Evolutionary conservation across 805 yeast genomes (phyloP), one percentile per base, ranked within the genome.

Genomic region (Yarrowia sp.): DNA sequence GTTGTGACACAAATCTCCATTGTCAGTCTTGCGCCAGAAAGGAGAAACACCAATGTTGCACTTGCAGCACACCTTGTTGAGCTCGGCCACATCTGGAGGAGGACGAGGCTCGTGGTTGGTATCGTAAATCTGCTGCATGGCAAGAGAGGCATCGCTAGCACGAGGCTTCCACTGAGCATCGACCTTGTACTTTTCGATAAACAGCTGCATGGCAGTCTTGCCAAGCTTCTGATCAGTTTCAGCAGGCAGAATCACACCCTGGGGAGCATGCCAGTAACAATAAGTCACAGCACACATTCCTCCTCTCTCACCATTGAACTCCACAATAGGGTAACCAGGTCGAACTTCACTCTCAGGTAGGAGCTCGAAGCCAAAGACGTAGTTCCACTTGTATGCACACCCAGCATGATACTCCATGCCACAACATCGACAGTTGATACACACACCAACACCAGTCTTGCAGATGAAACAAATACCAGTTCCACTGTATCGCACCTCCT

Each of bases 371-470:
- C 92, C 93, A 53, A 86, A 67, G 65, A 74, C 73, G 68, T 76
- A 79, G n/a, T 77, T 77, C 0, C 77, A 72, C 6, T 78, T 71
- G 64, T 82, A 83, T 13, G 86, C 86, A 77, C 91, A 88, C 0
- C 86, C 86, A 1, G 83, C 77, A 73, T 86, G 90, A 38, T 76
- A 64, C 13, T 69, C 65, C 53, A 70, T 72, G 2, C 74, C 68
- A 70, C 89, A 86, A 14, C 75, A 65, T 14, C 75, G 76, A 72
- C 92, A 86, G 13, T 68, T 69, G 1, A 78, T 69, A 51, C 85
- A 71, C 0, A 84, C 80, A 2, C 91, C 91, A 8, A 76, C 74
- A 67, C 89, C 83, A 1, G 81, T 74, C 0, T 74, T 73, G 74
- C 92, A 86, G 2, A 69, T 66, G 6, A 66, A 67, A 36, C 74